phyloP scores from a whole-genome alignment of 495 filamentous ascomycete species.

The Parathielavia hyrcaniae region DNA sequence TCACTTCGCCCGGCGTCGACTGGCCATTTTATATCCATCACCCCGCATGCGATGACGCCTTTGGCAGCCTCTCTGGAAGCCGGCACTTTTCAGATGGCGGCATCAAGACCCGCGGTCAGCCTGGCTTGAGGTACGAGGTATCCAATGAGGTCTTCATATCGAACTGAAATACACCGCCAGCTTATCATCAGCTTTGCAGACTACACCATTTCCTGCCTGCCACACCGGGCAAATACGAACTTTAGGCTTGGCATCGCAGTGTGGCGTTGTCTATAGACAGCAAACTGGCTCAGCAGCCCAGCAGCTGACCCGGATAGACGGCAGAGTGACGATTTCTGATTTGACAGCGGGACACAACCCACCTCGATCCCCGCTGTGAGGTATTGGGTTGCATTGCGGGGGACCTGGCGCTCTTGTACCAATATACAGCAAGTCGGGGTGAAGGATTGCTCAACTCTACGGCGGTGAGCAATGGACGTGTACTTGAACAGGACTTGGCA shows the following conservation, averaged over 20 bases:
- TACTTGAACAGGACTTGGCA: neutral
- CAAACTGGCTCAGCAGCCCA: neutral
- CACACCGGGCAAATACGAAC: conserved; percentile 5
- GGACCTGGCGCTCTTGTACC: neutral
- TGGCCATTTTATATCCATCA: neutral
- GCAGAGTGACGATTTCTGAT: neutral
- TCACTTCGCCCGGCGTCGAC: neutral
- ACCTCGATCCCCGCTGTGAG: neutral
- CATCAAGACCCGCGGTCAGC: neutral
- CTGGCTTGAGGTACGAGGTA: neutral
- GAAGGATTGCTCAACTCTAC: neutral
- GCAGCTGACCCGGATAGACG: conserved; percentile 8
- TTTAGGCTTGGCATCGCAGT: neutral
- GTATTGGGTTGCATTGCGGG: neutral
- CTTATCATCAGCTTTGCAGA: neutral
- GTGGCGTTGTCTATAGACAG: neutral
- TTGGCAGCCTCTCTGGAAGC: neutral
- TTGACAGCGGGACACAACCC: conserved; percentile 3
- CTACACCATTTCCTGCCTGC: conserved; percentile 1
- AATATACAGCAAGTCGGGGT: neutral
- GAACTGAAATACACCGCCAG: neutral
- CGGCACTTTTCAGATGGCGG: no score
- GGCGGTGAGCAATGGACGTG: neutral
- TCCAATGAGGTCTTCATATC: neutral
- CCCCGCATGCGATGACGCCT: neutral